Evolutionary conservation across 2,329 filamentous ascomycete species (phyloP).

Genomic region (Didymella glomerata): DNA sequence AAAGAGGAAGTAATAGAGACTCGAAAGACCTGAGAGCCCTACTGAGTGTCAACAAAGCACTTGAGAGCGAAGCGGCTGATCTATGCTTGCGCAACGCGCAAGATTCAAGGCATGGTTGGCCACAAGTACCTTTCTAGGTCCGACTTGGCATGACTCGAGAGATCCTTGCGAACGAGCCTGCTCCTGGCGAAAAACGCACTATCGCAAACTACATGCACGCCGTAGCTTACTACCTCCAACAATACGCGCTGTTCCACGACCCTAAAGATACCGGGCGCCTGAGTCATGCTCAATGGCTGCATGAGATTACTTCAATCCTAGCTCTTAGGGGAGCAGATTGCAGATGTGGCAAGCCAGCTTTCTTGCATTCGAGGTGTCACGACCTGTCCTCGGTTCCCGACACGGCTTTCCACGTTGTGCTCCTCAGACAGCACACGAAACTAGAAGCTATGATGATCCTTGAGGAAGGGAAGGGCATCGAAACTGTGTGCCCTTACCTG

Average conservation of each 20-base stretch:
- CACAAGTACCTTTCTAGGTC: neutral
- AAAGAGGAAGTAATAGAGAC: neutral
- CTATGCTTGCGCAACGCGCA: neutral
- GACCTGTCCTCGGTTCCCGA: neutral
- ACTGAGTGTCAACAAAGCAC: neutral
- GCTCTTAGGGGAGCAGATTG: neutral
- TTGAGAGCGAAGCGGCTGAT: neutral
- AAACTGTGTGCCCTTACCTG: neutral
- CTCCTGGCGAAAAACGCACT: neutral
- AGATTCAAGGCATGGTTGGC: neutral
- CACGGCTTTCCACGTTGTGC: conserved; percentile 4
- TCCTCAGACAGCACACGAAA: neutral
- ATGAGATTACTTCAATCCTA: neutral
- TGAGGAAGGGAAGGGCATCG: neutral
- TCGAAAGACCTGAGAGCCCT: neutral
- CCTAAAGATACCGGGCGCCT: neutral
- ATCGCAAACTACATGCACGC: conserved; percentile 13
- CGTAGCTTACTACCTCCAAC: neutral
- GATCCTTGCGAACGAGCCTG: neutral
- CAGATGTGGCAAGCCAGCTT: conserved; percentile 7
- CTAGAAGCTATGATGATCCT: conserved; percentile 3
- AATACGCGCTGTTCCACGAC: neutral
- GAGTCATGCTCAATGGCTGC: neutral
- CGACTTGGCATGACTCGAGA: conserved; percentile 3
- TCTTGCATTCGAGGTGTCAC: conserved; percentile 7